Conservation (phyloP, 345 rosid species). For the Brassica nigra region DNA sequence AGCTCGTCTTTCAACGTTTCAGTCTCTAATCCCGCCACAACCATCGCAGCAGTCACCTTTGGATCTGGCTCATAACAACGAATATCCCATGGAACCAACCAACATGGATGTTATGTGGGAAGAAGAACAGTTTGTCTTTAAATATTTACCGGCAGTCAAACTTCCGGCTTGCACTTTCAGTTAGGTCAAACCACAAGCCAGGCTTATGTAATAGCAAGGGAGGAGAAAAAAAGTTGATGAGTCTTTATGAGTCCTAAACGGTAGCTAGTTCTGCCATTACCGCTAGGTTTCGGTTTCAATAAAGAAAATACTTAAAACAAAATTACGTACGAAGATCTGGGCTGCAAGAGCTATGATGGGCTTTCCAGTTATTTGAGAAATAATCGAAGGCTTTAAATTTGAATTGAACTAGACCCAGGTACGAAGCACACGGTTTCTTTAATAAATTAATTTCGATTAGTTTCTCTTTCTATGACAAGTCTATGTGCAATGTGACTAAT, state of each 20-base stretch:
- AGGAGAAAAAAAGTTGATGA: not conserved
- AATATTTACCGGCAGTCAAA: conserved; percentile 23
- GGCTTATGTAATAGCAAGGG: not conserved
- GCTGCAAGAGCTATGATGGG: not conserved
- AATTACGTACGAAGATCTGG: not conserved
- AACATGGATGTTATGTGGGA: conserved; percentile 28
- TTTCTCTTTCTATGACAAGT: not conserved
- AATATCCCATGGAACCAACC: conserved; percentile 25
- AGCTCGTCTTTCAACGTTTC: conserved; percentile 61
- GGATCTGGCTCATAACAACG: conserved; percentile 24
- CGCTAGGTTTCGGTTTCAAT: not conserved
- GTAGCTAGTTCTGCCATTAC: not conserved
- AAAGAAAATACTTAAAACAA: not conserved
- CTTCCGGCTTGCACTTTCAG: conserved; percentile 29
- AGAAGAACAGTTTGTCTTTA: conserved; percentile 26
- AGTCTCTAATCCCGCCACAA: conserved; percentile 33
- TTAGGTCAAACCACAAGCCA: conserved; percentile 15
- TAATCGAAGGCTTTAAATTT: not conserved
- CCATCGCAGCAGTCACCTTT: conserved; percentile 21
- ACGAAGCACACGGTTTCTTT: not conserved
- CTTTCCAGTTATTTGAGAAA: not conserved
- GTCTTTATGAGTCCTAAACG: not conserved
- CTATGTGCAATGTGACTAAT: not conserved
- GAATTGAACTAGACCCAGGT: not conserved
- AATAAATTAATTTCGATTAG: not conserved